phyloP scores from a whole-genome alignment of 306 rosid genomes.

The Begonia masoniana region DNA sequence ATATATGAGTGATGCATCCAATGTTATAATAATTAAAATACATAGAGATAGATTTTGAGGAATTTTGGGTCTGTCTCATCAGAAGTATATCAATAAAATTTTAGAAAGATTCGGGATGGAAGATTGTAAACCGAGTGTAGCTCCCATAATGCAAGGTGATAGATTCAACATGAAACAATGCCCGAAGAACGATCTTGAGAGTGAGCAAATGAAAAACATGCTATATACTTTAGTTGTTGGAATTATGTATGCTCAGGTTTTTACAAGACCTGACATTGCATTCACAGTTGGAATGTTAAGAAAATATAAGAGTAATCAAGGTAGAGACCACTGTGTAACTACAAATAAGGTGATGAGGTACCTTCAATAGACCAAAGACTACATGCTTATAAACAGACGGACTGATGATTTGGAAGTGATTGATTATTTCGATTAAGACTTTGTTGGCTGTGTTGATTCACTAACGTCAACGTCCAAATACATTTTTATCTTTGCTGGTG shows the following conservation, averaged over 20 bases:
- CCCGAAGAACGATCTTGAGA: neutral
- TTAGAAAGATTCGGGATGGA: neutral
- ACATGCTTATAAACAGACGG: neutral
- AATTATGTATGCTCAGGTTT: slow-evolving; percentile 11
- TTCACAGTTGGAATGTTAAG: neutral
- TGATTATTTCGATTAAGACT: neutral
- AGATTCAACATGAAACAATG: neutral
- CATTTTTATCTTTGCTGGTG: slow-evolving; percentile 1
- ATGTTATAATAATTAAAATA: neutral
- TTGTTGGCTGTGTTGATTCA: too few species aligned
- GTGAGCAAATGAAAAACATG: slow-evolving; percentile 1
- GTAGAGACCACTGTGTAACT: neutral
- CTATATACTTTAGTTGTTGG: neutral
- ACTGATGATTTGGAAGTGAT: neutral
- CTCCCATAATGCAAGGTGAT: neutral
- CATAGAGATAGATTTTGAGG: neutral
- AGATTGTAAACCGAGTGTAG: neutral
- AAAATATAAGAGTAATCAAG: slow-evolving; percentile 1
- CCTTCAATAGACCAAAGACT: neutral
- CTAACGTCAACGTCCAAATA: too few species aligned
- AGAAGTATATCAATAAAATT: neutral
- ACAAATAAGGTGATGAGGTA: slow-evolving; percentile 1
- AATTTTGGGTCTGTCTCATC: neutral
- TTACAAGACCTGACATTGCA: slow-evolving; percentile 1
- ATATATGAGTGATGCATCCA: neutral